Base-by-base conservation (phyloP, 768 basidiomycete genomes). In the Baorangia bicolor region DNA sequence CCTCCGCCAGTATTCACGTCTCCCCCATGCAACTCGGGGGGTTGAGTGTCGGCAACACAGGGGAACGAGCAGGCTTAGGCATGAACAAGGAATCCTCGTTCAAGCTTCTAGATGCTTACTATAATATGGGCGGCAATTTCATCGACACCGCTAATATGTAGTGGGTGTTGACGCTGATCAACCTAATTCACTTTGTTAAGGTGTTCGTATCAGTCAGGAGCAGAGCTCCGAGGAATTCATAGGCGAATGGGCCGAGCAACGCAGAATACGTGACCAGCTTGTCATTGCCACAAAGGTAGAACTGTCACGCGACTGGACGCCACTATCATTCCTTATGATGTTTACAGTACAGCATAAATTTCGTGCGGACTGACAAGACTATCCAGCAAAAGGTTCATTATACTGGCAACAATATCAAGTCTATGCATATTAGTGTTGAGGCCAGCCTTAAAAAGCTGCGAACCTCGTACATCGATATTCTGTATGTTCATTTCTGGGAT, bases 401-500 rank as follows among this genome's bases (percentile, higher is more conserved):
- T 51, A 49, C 46, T 20, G 76, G 78, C 16, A 78, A 77, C 60
- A 57, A 65, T 53, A 57, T 66, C 50, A 76, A 76, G 60, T 67
- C 60, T 2, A 59, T 79, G 61, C 62, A n/a, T n/a, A n/a, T n/a
- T n/a, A n/a, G n/a, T n/a, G n/a, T n/a, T n/a, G n/a, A n/a, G n/a
- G n/a, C n/a, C 3, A 72, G 67, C 20, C 67, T 79, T 44, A 71
- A 71, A 53, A 85, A 83, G 61, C 73, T 87, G 31, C 71, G 82
- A 42, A 85, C 83, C 0, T 73, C 76, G 27, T 87, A 79, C 59
- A 76, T 83, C 60, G 82, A 82, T 60, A 75, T 85, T 54, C 63
- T 84, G 14, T 82, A 83, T 59, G 58, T 83, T 4, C 81, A 84
- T 58, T 78, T 74, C 68, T 75, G 77, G 79, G 78, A 80, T 54